Conservation (phyloP, 2,329 filamentous ascomycete species). For the Alternaria arbusti region DNA sequence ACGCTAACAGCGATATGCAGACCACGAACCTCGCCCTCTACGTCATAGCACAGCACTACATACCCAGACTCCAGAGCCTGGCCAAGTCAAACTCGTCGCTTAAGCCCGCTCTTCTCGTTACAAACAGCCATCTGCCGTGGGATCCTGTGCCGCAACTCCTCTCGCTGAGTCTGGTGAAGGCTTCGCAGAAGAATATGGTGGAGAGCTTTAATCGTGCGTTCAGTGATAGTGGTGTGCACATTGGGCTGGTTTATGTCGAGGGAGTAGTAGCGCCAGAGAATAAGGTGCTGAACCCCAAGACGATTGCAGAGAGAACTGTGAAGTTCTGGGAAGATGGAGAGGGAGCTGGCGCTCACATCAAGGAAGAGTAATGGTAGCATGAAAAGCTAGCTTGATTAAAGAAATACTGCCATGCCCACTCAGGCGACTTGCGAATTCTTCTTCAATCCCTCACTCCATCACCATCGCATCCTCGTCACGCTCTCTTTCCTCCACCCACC, state of each 20-base stretch:
- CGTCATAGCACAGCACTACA: slow-evolving; percentile 54
- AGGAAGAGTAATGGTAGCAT: slow-evolving; percentile 12
- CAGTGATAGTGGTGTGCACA: slow-evolving; percentile 52
- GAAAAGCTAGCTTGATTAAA: too few species aligned
- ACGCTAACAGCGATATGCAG: not conserved
- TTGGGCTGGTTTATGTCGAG: slow-evolving; percentile 56
- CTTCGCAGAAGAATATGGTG: slow-evolving; percentile 59
- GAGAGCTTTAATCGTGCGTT: slow-evolving; percentile 54
- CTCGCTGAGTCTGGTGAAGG: slow-evolving; percentile 59
- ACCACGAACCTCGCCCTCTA: slow-evolving; percentile 54
- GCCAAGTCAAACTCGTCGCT: slow-evolving; percentile 33
- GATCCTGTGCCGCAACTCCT: slow-evolving; percentile 57
- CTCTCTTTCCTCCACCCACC: too few species aligned
- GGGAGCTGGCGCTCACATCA: slow-evolving; percentile 51
- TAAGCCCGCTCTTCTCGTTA: slow-evolving; percentile 59
- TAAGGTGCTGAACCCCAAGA: slow-evolving; percentile 52
- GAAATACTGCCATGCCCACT: too few species aligned
- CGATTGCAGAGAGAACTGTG: slow-evolving; percentile 56
- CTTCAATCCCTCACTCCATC: too few species aligned
- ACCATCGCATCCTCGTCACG: too few species aligned
- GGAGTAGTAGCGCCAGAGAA: slow-evolving; percentile 52
- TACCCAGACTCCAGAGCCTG: slow-evolving; percentile 51
- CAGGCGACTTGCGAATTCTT: too few species aligned
- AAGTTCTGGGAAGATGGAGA: slow-evolving; percentile 52
- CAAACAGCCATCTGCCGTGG: slow-evolving; percentile 56